Evolutionary conservation across 331 rosid species (phyloP), one percentile per base, ranked within the genome.

Genomic region (Pyrus hybrid): DNA sequence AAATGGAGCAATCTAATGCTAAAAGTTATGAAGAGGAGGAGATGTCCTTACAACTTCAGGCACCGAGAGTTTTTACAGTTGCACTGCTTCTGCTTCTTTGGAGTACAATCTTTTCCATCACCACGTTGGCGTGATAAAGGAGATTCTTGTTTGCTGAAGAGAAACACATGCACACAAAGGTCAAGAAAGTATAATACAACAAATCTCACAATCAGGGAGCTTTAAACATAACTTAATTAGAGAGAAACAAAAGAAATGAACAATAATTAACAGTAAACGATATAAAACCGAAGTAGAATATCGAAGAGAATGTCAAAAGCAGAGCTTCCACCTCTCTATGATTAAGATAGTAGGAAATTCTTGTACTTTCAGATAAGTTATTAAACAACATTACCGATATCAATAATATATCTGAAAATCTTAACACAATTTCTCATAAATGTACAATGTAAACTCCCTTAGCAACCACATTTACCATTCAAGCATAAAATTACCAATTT

Each of bases 11-110:
- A 16, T 16, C 69, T 37, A 73, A 65, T 65, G 47, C 74, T 79
- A 60, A n/a, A 30, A 66, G 22, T 66, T 62, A 51, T 3, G n/a
- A 21, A 75, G 21, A 51, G 75, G 76, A 73, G 72, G 35, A 43
- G 23, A 78, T 54, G 75, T 60, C 74, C 91, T 86, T 80, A 92
- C 97, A 92, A 81, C 81, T 91, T 89, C 83, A 92, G 88, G 88
- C 97, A 92, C 63, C 86, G 83, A 14, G 97, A 89, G 81, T 88
- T 88, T 85, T 79, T 90, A 85, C 97, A 92, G 61, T 90, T 89
- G 54, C 97, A 92, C 35, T 85, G 97, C 83, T 85, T 92, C 76
- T 84, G 88, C 75, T 88, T 89, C 85, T 85, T 92, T 69, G 91
- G 97, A 77, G 97, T 88, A 67, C 47, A 68, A 45, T 88, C 88